A percentile compares a stretch with the other conserved stretches of the same genome.
Conservation (phyloP, 169 alveolate species). For the Plasmodium malariae region DNA sequence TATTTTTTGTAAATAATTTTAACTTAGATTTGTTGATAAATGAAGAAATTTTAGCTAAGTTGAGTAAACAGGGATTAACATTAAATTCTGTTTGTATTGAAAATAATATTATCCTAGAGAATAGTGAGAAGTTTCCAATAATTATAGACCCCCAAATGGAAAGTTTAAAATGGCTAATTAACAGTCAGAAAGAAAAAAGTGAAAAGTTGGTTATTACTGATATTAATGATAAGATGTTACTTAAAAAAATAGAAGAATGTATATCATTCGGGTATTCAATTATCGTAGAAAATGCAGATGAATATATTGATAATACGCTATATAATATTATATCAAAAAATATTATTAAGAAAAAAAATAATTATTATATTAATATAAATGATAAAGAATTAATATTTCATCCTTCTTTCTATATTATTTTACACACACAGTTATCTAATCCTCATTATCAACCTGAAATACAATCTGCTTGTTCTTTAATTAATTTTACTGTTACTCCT, state of each 20-base stretch:
- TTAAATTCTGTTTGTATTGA: conserved; percentile 95
- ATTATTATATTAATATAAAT: conserved; percentile 91
- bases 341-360: conserved; percentile 92
- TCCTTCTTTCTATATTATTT: conserved; percentile 91
- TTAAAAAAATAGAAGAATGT: conserved; percentile 89
- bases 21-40: conserved; percentile 69
- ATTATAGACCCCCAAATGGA: conserved; percentile 98
- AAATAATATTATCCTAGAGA: conserved; percentile 95
- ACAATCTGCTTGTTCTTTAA: conserved; percentile 95
- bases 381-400: conserved; percentile 92
- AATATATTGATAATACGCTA: conserved; percentile 94
- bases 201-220: conserved; percentile 87
- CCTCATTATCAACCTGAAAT: conserved; percentile 98
- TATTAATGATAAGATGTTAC: conserved; percentile 82
- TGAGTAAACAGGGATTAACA: conserved; percentile 95
- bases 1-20: conserved; percentile 33
- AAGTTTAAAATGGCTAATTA: conserved; percentile 96
- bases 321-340: conserved; percentile 95
- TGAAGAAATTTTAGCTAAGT: conserved; percentile 87
- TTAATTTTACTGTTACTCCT: conserved; percentile 95
- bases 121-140: conserved; percentile 95
- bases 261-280: conserved; percentile 92
- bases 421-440: conserved; percentile 95
- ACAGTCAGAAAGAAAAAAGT: conserved; percentile 92
- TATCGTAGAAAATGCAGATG: conserved; percentile 95